phyloP scores from a whole-genome alignment of 495 filamentous ascomycete genomes.

The Hyaloscypha finlandica region DNA sequence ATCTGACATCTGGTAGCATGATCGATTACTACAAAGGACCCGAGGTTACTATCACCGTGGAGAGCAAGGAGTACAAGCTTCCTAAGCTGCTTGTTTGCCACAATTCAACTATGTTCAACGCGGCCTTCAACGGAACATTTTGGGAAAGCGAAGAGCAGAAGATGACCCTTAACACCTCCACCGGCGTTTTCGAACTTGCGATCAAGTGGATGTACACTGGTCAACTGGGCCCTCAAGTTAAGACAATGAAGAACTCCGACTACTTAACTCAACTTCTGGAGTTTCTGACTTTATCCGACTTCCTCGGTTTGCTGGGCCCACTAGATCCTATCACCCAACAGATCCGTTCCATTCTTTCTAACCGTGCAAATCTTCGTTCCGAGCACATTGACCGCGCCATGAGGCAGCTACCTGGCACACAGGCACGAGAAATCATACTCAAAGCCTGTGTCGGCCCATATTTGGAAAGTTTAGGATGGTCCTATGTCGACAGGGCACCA shows the following conservation, averaged over 20 bases:
- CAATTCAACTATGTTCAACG: background rate
- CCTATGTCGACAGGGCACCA: background rate
- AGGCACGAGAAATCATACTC: conserved; percentile 9
- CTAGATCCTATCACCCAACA: conserved; percentile 1
- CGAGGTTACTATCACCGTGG: conserved; percentile 5
- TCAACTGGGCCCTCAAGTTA: background rate
- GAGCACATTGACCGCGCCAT: conserved; percentile 13
- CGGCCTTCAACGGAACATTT: conserved; percentile 11
- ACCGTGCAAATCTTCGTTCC: background rate
- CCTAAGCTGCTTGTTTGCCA: conserved; percentile 17
- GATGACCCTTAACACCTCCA: background rate
- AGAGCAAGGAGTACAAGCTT: conserved; percentile 1
- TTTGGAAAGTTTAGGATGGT: background rate
- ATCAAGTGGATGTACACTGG: conserved; percentile 12
- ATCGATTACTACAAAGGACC: background rate
- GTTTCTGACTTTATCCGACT: conserved; percentile 1
- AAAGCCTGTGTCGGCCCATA: conserved; percentile 16
- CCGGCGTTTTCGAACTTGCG: conserved; percentile 2
- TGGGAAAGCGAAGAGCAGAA: background rate
- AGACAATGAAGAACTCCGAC: background rate
- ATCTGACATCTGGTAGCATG: background rate
- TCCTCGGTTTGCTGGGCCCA: conserved; percentile 14
- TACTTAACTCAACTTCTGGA: background rate
- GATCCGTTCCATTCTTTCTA: background rate
- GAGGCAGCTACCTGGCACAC: conserved; percentile 7